Conservation (phyloP, 1,284 basidiomycete genomes). For the Calocybe gambosa region DNA sequence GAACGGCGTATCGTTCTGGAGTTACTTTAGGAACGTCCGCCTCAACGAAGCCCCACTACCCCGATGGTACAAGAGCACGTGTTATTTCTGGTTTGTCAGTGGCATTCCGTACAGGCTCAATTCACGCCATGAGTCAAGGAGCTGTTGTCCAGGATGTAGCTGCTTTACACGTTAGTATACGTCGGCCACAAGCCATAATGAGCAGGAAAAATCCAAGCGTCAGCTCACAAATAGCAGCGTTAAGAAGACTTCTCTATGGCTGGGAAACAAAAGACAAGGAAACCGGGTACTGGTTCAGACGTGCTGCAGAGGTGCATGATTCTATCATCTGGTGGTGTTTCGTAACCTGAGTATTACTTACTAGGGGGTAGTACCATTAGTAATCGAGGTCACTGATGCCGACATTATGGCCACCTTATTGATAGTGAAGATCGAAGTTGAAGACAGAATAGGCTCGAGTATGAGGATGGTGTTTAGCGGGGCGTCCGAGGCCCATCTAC, state of each 20-base stretch:
- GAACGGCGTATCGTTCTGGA: constrained; percentile 60
- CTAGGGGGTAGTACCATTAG: constrained; percentile 51
- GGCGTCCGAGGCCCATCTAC: constrained; percentile 67
- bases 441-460: constrained; percentile 46
- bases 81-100: constrained; percentile 65
- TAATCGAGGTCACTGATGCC: constrained; percentile 65
- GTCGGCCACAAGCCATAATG: constrained; percentile 34
- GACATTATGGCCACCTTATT: constrained; percentile 78
- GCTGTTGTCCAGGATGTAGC: constrained; percentile 67
- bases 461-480: constrained; percentile 67
- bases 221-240: constrained; percentile 66
- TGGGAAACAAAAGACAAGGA: constrained; percentile 41
- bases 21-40: constrained; percentile 50
- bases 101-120: constrained; percentile 57
- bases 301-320: constrained; percentile 47
- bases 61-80: constrained; percentile 36
- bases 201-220: constrained; percentile 40
- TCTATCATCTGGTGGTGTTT: constrained; percentile 2
- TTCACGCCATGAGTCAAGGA: constrained; percentile 55
- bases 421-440: constrained; percentile 67
- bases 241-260: constrained; percentile 52
- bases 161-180: constrained; percentile 68
- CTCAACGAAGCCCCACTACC: constrained; percentile 40
- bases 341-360: neutral
- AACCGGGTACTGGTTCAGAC: constrained; percentile 49